These are phyloP conservation scores for Torulaspora microellipsoides DNA, from an alignment of 805 yeast genomes.

Conservation along the genomic window DNA sequence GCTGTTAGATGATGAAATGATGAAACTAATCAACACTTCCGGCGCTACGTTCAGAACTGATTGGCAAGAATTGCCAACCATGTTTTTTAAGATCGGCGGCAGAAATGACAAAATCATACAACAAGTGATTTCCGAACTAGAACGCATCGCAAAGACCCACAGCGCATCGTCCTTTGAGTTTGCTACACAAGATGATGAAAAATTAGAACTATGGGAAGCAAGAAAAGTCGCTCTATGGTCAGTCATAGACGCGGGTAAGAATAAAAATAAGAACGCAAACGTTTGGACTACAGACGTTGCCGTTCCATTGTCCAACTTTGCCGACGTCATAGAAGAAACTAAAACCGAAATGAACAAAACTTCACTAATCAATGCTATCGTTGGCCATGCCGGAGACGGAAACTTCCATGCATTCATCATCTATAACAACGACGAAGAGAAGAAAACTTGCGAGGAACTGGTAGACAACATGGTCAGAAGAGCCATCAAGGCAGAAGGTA, in stretches of 20 bases:
- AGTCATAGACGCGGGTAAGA: constrained; percentile 59
- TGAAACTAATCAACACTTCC: constrained; percentile 57
- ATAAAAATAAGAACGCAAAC: constrained; percentile 44
- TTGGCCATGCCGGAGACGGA: constrained; percentile 85
- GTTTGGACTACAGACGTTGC: constrained; percentile 80
- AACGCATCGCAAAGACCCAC: constrained; percentile 48
- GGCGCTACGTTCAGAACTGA: constrained; percentile 46
- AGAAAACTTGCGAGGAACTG: constrained; percentile 42
- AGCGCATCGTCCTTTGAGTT: constrained; percentile 55
- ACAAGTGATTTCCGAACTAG: constrained; percentile 45
- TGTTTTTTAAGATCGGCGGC: constrained; percentile 63
- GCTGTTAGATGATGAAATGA: constrained; percentile 65
- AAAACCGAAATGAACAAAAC: constrained; percentile 52
- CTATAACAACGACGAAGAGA: constrained; percentile 49
- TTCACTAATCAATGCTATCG: constrained; percentile 52
- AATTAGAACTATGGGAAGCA: constrained; percentile 68
- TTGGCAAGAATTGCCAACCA: constrained; percentile 58
- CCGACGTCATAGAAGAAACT: constrained; percentile 58
- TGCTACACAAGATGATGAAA: constrained; percentile 60
- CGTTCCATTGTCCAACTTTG: constrained; percentile 67
- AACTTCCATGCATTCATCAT: constrained; percentile 68
- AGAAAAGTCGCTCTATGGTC: constrained; percentile 68
- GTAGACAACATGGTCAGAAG: constrained; percentile 59
- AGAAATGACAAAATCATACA: constrained; percentile 38
- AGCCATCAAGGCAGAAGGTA: constrained; percentile 70